Conservation (phyloP, 2,329 filamentous ascomycete genomes). For the Cryphonectria naterciae region DNA sequence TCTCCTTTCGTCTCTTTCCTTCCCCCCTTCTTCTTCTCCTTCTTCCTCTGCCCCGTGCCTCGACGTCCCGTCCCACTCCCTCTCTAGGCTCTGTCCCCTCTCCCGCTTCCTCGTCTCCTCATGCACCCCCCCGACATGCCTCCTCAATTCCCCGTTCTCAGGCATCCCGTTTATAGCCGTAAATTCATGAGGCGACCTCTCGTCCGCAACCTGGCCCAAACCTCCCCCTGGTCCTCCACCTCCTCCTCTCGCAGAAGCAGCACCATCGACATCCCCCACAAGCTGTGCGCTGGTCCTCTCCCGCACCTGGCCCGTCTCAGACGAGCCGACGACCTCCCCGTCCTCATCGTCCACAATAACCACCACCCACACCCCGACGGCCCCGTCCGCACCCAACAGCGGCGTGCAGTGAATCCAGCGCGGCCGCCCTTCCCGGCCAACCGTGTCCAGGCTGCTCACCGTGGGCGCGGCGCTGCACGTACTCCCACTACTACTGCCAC, state of each 20-base stretch:
- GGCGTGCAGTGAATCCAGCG: constrained; percentile 82
- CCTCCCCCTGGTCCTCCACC: neutral
- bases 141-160: constrained; percentile 23
- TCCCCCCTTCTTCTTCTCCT: neutral
- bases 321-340: neutral
- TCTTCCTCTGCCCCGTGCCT: neutral
- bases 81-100: constrained; percentile 7
- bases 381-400: constrained; percentile 66
- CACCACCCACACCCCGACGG: constrained; percentile 79
- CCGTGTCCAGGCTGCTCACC: neutral
- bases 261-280: neutral
- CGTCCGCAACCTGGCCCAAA: constrained; percentile 9
- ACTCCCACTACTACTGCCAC: neutral
- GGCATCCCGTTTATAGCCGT: constrained; percentile 16
- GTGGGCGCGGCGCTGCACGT: neutral
- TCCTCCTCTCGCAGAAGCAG: neutral
- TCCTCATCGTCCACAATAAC: constrained; percentile 70
- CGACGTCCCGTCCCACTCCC: neutral
- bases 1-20: neutral
- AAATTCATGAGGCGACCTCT: constrained; percentile 22
- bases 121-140: constrained; percentile 18
- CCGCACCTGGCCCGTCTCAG: neutral
- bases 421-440: constrained; percentile 56
- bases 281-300: neutral
- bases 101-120: constrained; percentile 21